Evolutionary conservation across 345 rosid species (phyloP), one percentile per base, ranked within the genome.

Genomic region (Rubroshorea leprosula): DNA sequence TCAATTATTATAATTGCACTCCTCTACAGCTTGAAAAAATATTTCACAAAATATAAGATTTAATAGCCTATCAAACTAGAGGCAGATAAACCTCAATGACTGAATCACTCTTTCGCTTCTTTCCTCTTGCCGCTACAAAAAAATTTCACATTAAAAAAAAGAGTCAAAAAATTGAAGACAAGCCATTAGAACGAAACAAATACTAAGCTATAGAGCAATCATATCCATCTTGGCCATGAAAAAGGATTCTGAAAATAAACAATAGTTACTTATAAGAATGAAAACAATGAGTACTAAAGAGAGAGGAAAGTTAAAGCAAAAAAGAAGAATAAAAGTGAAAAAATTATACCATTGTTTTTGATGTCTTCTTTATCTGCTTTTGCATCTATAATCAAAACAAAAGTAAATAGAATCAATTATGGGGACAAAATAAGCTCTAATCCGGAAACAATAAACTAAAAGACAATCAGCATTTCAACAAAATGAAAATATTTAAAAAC

Each of bases 71-170:
- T 3, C 31, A 21, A 49, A 12, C 18, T 35, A 39, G 8, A 8
- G 4, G 31, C 4, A 27, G 8, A 27, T 81, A 58, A 24, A 93
- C 99, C 99, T 93, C 97, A 69, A 72, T 61, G 27, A 80, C 79
- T 17, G 91, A 74, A 48, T 93, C 97, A 60, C 60, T 70, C 81
- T 89, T 93, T 66, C 96, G 87, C 83, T 84, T 93, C 83, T 82
- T 89, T 63, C 88, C 94, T 74, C 78, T 86, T 15, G 80, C 54
- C 62, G 60, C 96, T 89, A 87, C 80, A 80, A 71, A 48, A 67
- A 60, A 65, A 41, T 2, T 14, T 2, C 45, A 6, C 16, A 7
- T 7, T 11, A 39, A 39, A 39, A 39, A 5, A 4, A 39, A 39
- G 9, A 29, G 9, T 29, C 5, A 29, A 29, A 9, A 9, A 9